Evolutionary conservation across 2,329 filamentous ascomycete genomes (phyloP).

Genomic region (Trichophyton verrucosum): DNA sequence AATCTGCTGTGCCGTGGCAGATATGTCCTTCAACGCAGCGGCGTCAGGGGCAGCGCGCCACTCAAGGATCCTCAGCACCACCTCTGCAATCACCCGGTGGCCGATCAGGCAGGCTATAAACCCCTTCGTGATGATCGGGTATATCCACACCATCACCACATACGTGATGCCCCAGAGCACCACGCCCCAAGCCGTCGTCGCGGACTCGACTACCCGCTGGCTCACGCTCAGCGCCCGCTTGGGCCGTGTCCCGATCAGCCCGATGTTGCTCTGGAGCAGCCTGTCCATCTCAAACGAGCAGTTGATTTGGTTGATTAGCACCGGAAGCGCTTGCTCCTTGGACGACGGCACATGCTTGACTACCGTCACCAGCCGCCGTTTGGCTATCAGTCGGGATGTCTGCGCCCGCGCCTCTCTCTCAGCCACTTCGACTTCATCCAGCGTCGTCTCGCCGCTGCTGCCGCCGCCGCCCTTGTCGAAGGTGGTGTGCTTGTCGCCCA

Average conservation of each 20-base stretch:
- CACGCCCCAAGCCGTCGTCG: conserved; percentile 70
- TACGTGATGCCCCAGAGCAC: conserved; percentile 57
- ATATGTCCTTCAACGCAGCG: conserved; percentile 85
- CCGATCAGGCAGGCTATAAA: conserved; percentile 70
- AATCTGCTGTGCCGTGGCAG: conserved; percentile 90
- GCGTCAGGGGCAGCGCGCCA: conserved; percentile 68
- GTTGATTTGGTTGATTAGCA: conserved; percentile 86
- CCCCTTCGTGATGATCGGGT: conserved; percentile 58
- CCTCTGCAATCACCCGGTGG: conserved; percentile 69
- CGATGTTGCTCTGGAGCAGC: conserved; percentile 77
- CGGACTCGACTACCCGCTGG: conserved; percentile 87
- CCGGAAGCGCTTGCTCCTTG: conserved; percentile 68
- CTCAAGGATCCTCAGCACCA: conserved; percentile 66
- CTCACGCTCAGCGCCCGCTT: conserved; percentile 84
- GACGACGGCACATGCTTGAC: conserved; percentile 61
- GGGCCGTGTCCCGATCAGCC: conserved; percentile 66
- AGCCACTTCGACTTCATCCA: conserved; percentile 54
- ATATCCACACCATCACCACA: conserved; percentile 59
- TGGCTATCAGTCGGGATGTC: conserved; percentile 61
- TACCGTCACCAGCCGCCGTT: conserved; percentile 79
- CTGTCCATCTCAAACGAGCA: conserved; percentile 84
- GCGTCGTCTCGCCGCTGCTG: conserved; percentile 18
- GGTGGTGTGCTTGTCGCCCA: conserved; percentile 55
- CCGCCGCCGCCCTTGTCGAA: conserved; percentile 20
- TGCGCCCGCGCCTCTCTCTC: conserved; percentile 57